Percentiles rank a stretch among this genome's conserved stretches.
Evolutionary conservation across 2,329 filamentous ascomycete genomes (phyloP).

Genomic region (Malbranchea cinnamomea): DNA sequence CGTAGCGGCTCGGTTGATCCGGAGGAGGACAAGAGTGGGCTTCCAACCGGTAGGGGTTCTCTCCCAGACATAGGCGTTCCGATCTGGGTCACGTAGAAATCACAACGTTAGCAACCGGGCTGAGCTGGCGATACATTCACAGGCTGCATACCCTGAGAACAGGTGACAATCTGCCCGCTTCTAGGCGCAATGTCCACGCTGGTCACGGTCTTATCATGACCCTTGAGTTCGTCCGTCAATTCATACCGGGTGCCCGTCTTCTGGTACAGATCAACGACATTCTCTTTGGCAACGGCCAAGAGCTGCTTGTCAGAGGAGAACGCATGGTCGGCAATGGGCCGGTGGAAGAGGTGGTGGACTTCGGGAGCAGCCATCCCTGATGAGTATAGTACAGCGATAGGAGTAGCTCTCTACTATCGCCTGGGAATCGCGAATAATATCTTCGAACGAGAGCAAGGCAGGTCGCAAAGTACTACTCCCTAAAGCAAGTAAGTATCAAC

Average conservation of each 20-base stretch:
- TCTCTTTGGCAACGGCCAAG: conserved; percentile 82
- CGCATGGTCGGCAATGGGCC: conserved; percentile 91
- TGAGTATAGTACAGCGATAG: conserved; percentile 44
- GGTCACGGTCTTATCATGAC: conserved; percentile 93
- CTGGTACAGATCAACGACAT: conserved; percentile 75
- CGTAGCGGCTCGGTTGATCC: conserved; percentile 91
- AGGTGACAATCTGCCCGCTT: conserved; percentile 89
- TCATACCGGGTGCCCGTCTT: conserved; percentile 59
- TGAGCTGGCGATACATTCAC: neutral
- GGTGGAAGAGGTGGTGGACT: conserved; percentile 93
- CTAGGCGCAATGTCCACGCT: conserved; percentile 88
- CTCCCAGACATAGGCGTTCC: conserved; percentile 97
- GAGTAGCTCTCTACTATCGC: conserved; percentile 98
- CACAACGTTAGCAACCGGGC: neutral
- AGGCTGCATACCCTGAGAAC: conserved; percentile 61
- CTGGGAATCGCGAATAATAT: neutral
- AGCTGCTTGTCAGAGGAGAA: conserved; percentile 86
- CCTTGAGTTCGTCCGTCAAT: conserved; percentile 82
- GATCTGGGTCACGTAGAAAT: conserved; percentile 42
- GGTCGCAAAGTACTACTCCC: too few relatives aligned
- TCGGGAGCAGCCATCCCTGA: conserved; percentile 65
- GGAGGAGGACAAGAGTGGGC: conserved; percentile 87
- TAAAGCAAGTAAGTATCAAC: too few relatives aligned
- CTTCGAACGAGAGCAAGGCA: too few relatives aligned
- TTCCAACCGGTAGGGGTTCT: conserved; percentile 87